Evolutionary conservation across 768 basidiomycete species (phyloP), one percentile per base, ranked within the genome.

Genomic region (Fomitopsis pulvina): DNA sequence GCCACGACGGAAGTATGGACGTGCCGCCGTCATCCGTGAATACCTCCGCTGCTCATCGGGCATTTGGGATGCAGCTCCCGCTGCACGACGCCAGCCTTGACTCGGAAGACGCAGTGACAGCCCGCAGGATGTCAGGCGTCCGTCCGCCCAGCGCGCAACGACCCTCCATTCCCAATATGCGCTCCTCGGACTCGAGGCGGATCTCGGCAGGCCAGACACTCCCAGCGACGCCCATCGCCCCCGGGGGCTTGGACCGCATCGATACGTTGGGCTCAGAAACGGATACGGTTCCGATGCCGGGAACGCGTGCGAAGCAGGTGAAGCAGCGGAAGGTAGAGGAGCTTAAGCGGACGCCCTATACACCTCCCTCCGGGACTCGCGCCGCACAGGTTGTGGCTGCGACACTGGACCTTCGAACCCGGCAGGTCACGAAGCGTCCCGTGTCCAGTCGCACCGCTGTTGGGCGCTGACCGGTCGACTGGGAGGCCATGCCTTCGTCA

Each of bases 251-350:
- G 20, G 22, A 5, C 4, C 30, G 25, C 45, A 14, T n/a, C 30
- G 25, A n/a, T 18, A 44, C 21, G 11, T 48, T 49, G 20, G 28
- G 34, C 34, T 56, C 57, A 6, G 49, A 51, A 9, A 39, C 41
- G n/a, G 41, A 45, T 30, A 47, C 38, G 22, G 55, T 59, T 1
- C 58, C 58, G 21, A 41, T 59, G 28, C 41, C 34, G 1, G 49
- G 55, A 3, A 59, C 58, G 38, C 40, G 51, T 16, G 58, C 58
- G 51, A 52, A 49, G 38, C 46, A 26, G 32, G 51, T 52, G 51
- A 59, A 59, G 51, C 22, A 16, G 46, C 34, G 45, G 18, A 18
- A 6, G 48, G 24, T 30, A 30, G 49, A 51, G 27, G 21, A 48
- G 14, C 39, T 29, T 26, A 20, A 38, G 30, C 29, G 30, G 12